Percentiles rank a stretch among this genome's conserved stretches.
Evolutionary conservation across 257 asterid species (phyloP).

Genomic region (Orobanche coerulescens): DNA sequence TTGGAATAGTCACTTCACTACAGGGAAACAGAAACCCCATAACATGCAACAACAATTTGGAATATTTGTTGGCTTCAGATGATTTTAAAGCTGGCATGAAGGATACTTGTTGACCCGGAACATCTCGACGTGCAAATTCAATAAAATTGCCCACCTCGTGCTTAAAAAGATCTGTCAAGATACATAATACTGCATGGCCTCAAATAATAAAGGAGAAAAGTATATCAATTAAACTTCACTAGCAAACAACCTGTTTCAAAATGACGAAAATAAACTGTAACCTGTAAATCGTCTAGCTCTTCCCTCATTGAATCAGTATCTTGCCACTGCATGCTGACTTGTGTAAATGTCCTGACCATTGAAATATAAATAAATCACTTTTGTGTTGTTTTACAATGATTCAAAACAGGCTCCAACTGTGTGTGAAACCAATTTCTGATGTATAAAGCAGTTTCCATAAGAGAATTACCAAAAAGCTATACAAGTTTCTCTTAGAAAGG

Average conservation of each 20-base stretch:
- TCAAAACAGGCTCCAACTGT: no score
- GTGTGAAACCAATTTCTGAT: no score
- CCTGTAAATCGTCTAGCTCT: slow-evolving; percentile 97
- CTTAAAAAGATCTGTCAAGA: slow-evolving; percentile 83
- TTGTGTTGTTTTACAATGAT: no score
- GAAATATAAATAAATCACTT: slow-evolving; percentile 21
- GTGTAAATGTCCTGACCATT: slow-evolving; percentile 85
- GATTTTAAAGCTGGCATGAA: slow-evolving; percentile 18
- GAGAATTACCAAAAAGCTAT: background rate
- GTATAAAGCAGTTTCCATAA: no score
- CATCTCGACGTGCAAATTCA: slow-evolving; percentile 98
- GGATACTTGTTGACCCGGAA: slow-evolving; percentile 99
- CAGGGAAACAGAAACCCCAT: slow-evolving; percentile 5
- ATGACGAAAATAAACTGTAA: slow-evolving; percentile 23
- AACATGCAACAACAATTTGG: slow-evolving; percentile 6
- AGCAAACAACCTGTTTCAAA: slow-evolving; percentile 6
- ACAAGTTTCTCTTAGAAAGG: background rate
- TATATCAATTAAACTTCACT: slow-evolving; percentile 14
- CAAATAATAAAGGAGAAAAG: slow-evolving; percentile 18
- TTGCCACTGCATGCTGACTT: slow-evolving; percentile 99
- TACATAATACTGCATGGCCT: slow-evolving; percentile 19
- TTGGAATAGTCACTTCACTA: background rate
- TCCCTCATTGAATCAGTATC: slow-evolving; percentile 98
- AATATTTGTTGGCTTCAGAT: slow-evolving; percentile 16
- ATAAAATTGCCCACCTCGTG: slow-evolving; percentile 95